Evolutionary conservation across 2,329 filamentous ascomycete genomes (phyloP).

Genomic region (Teratosphaeria epicoccoides): DNA sequence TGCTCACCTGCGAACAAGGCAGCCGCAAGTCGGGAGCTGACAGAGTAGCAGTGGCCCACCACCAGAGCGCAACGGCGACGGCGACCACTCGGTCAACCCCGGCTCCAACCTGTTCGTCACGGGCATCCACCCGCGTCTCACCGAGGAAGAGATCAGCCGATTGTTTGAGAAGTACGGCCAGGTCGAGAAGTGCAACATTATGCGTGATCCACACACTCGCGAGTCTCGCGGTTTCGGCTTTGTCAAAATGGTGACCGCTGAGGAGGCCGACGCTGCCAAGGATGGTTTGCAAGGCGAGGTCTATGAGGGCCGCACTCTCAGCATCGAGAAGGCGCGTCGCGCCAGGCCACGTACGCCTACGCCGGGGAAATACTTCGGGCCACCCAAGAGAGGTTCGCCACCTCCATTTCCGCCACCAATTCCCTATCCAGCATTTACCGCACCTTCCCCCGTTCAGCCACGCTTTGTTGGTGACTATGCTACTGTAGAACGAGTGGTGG

Average conservation of each 20-base stretch:
- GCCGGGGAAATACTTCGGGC: slow-evolving; percentile 97
- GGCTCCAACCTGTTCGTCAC: slow-evolving; percentile 99
- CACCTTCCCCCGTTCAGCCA: slow-evolving; percentile 4
- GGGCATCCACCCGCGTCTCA: slow-evolving; percentile 86
- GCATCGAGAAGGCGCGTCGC: slow-evolving; percentile 97
- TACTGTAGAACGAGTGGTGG: slow-evolving; percentile 5
- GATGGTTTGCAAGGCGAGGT: slow-evolving; percentile 91
- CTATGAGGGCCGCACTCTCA: slow-evolving; percentile 88
- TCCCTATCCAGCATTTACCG: background rate
- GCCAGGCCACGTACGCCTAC: slow-evolving; percentile 90
- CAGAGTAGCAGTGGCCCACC: slow-evolving; percentile 32
- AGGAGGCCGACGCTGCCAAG: slow-evolving; percentile 93
- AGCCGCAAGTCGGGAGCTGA: slow-evolving; percentile 8
- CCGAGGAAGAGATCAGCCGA: slow-evolving; percentile 80
- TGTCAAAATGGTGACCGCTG: slow-evolving; percentile 94
- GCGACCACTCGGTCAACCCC: slow-evolving; percentile 72
- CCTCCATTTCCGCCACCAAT: slow-evolving; percentile 1
- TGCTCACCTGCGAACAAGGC: slow-evolving; percentile 9
- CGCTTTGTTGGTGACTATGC: slow-evolving; percentile 6
- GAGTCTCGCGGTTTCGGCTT: slow-evolving; percentile 98
- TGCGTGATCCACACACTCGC: slow-evolving; percentile 96
- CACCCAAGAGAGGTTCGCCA: slow-evolving; percentile 62
- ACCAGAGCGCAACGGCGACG: slow-evolving; percentile 30
- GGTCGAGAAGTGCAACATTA: slow-evolving; percentile 98
- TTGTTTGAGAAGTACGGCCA: slow-evolving; percentile 98